Percentiles rank a stretch among this genome's conserved stretches.
Evolutionary conservation across 352 stramenopile species (phyloP).

Genomic region (Elongisporangium senticosum): DNA sequence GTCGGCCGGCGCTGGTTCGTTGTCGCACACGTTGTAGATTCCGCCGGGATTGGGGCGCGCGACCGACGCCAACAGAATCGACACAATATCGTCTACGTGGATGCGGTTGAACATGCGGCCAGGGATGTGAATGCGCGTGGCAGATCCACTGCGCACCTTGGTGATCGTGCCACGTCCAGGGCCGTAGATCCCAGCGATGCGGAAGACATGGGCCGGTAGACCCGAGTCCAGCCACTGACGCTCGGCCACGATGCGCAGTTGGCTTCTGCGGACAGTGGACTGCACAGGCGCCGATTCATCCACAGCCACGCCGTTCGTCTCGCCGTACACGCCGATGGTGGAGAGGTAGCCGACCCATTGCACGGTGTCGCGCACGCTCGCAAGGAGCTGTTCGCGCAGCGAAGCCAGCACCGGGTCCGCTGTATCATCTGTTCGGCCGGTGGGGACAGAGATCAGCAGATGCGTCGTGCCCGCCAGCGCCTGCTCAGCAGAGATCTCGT

Average conservation of each 20-base stretch:
- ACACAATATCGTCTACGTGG: conserved; percentile 89
- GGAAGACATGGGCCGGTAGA: conserved; percentile 82
- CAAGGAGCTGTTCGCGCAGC: conserved; percentile 34
- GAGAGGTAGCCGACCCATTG: conserved; percentile 89
- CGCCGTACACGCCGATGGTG: conserved; percentile 92
- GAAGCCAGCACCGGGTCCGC: conserved; percentile 70
- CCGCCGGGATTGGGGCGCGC: conserved; percentile 44
- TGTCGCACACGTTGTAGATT: conserved; percentile 89
- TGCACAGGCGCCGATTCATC: conserved; percentile 74
- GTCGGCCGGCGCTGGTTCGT: conserved; percentile 78
- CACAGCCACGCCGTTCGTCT: conserved; percentile 79
- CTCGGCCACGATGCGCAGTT: conserved; percentile 78
- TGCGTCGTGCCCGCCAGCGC: conserved; percentile 63
- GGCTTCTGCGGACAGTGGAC: conserved; percentile 58
- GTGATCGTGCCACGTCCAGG: conserved; percentile 76
- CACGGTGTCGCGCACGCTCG: conserved; percentile 35
- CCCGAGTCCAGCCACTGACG: conserved; percentile 59
- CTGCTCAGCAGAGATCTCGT: conserved; percentile 31
- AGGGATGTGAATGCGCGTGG: conserved; percentile 67
- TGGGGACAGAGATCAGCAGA: conserved; percentile 70
- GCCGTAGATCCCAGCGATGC: conserved; percentile 90
- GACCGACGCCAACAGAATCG: conserved; percentile 70
- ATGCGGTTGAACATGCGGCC: conserved; percentile 84
- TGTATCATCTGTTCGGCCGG: conserved; percentile 30
- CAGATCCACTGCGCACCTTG: conserved; percentile 62